phyloP scores from a whole-genome alignment of 371 early-diverging fungal genomes.

The Circinella umbellata region DNA sequence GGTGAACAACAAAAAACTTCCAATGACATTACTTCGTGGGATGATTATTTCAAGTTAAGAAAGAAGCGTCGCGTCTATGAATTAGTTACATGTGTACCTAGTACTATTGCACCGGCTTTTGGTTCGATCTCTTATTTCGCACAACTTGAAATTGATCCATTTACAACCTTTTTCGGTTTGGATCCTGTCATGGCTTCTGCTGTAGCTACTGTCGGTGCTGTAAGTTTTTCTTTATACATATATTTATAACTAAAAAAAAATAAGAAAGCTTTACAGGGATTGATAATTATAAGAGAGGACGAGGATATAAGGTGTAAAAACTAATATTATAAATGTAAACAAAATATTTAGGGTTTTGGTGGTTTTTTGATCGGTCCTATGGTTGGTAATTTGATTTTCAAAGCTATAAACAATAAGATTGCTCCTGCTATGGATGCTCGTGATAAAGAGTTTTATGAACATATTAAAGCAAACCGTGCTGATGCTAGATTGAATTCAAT shows the following conservation, averaged over 20 bases:
- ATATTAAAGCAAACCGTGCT: conserved; percentile 80
- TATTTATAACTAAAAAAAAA: not conserved
- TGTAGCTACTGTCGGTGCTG: conserved; percentile 61
- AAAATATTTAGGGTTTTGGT: conserved; percentile 52
- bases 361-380: conserved; percentile 79
- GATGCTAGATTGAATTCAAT: conserved; percentile 77
- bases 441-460: conserved; percentile 83
- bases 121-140: conserved; percentile 75
- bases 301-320: too few relatives aligned
- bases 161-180: conserved; percentile 76
- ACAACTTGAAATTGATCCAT: conserved; percentile 81
- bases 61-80: conserved; percentile 74
- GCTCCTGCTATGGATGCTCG: conserved; percentile 66
- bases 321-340: too few relatives aligned
- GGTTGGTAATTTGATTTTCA: conserved; percentile 67
- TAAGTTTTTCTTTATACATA: conserved; percentile 24
- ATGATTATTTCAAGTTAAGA: conserved; percentile 81
- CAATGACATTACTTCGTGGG: conserved; percentile 59
- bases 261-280: not conserved
- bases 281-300: too few relatives aligned
- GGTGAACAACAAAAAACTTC: not conserved
- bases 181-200: conserved; percentile 78
- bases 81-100: conserved; percentile 67
- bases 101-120: conserved; percentile 62
- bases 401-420: conserved; percentile 59